Percentiles rank a stretch among this genome's conserved stretches.
These are phyloP conservation scores for Rhodotorula diobovata DNA, from an alignment of 768 basidiomycete species.

Conservation along the genomic window DNA sequence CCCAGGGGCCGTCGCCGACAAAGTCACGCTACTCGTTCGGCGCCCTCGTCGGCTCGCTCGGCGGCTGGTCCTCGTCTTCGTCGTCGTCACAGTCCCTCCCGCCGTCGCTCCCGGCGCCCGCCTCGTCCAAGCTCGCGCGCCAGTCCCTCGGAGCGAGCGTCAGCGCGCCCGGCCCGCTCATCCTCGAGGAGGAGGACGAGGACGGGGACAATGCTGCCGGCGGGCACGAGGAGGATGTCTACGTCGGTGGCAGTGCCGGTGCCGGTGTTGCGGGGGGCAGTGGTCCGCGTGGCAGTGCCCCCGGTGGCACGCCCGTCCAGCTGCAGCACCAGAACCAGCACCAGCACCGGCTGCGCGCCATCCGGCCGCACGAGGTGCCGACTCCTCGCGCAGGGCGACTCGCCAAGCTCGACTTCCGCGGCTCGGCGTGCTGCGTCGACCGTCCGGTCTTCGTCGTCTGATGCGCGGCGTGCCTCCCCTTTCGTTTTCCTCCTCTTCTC, in stretches of 20 bases:
- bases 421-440: constrained; percentile 29
- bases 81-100: constrained; percentile 1
- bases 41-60: constrained; percentile 26
- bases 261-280: too few species aligned
- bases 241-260: too few species aligned
- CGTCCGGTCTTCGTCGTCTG: constrained; percentile 31
- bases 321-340: constrained; percentile 27
- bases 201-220: neutral
- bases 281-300: neutral
- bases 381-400: constrained; percentile 15
- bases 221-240: constrained; percentile 24
- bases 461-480: too few species aligned
- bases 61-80: constrained; percentile 36
- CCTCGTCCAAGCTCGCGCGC: neutral
- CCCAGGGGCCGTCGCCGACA: constrained; percentile 3
- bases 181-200: constrained; percentile 27
- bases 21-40: constrained; percentile 33
- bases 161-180: neutral
- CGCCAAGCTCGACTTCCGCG: constrained; percentile 30
- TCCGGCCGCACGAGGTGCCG: constrained; percentile 21
- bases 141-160: neutral
- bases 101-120: neutral
- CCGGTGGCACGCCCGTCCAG: constrained; percentile 16
- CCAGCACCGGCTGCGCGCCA: constrained; percentile 21
- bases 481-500: too few species aligned